Base-by-base conservation (phyloP, 495 filamentous ascomycete genomes). In the Chlorociboria aeruginascens region DNA sequence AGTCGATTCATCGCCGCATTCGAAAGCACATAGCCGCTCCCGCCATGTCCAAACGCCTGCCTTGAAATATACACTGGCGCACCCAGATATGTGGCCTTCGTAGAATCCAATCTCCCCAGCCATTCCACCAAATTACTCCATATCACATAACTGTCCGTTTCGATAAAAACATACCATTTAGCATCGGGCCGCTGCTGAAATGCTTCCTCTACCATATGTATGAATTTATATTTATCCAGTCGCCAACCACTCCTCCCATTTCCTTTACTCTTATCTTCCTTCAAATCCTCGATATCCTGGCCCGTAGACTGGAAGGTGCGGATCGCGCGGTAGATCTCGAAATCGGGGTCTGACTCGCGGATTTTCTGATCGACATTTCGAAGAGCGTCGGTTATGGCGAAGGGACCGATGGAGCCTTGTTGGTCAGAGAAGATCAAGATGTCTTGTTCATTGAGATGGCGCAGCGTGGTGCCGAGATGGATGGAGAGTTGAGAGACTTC, bases 201-300 rank as follows among this genome's bases (percentile, higher is more conserved):
- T 14, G 78, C 72, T 29, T 74, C 64, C 36, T 76, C 68, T 51
- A 83, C 69, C 68, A 79, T 78, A 3, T 79, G 76, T 6, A 85
- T 63, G 56, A 83, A 83, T 61, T 84, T 85, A 69, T 77, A 84
- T 57, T 81, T 82, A 61, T 85, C 81, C 11, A 82, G 64, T 45
- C 68, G 70, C 79, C 81, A 86, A 16, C 76, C 81, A 11, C 31
- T 7, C 14, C 44, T 16, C 1, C 11, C 25, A 32, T 46, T 37
- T 2, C 11, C 55, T 20, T 39, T 31, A 12, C 25, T 29, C 3
- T 32, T 36, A 0, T 33, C 12, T 17, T 50, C 47, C 3, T 47
- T 11, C 3, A 54, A 34, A 6, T 6, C 13, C 9, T 14, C 13
- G 30, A 50, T 3, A 29, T 54, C 47, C 14, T 47, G 53, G 0